Base-by-base conservation (phyloP, 2,329 filamentous ascomycete genomes). In the Curvularia eragrostidis region DNA sequence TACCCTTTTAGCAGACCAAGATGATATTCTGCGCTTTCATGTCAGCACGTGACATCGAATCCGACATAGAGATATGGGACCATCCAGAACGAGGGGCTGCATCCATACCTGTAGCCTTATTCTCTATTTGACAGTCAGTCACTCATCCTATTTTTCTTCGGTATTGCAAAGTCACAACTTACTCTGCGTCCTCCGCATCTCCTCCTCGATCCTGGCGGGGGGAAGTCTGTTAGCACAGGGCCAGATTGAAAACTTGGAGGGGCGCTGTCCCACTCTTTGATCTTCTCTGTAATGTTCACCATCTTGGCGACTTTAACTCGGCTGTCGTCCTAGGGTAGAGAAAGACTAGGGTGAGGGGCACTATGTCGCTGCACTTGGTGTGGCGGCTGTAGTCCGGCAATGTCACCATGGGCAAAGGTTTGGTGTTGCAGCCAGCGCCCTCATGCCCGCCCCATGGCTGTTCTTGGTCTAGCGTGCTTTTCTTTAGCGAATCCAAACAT, bases 261-360 rank as follows among this genome's bases (percentile, higher is more conserved):
- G 41, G 60, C 49, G 49, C 47, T 47, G 46, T 56, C 89, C 74
- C 80, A 97, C 94, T 98, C 95, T 85, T 99, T 99, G 83, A 99
- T 99, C 86, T 97, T 98, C 54, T 99, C 96, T 66, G 95, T 98
- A 68, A 99, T 99, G 83, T 98, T 98, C 79, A 98, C 95, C 95
- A 99, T 99, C 73, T 74, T 81, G 70, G 51, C 75, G 52, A 59
- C 39, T 34, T 53, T 21, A 21, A 34, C 48, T 32, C 34, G 18
- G 46, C 54, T 28, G 42, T 19, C 48, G 39, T n/a, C 44, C 19
- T 50, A 15, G 39, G 23, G 13, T 41, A 59, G 52, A 44, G 43
- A 63, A 32, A 9, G 56, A 61, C 49, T 58, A 18, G 26, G 48
- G 48, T 58, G 53, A 59, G 57, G 36, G 18, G 21, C 3, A 5